A percentile compares a stretch with the other conserved stretches of the same genome.
phyloP scores from a whole-genome alignment of 2,329 filamentous ascomycete species.

The Ascosphaera aggregata region DNA sequence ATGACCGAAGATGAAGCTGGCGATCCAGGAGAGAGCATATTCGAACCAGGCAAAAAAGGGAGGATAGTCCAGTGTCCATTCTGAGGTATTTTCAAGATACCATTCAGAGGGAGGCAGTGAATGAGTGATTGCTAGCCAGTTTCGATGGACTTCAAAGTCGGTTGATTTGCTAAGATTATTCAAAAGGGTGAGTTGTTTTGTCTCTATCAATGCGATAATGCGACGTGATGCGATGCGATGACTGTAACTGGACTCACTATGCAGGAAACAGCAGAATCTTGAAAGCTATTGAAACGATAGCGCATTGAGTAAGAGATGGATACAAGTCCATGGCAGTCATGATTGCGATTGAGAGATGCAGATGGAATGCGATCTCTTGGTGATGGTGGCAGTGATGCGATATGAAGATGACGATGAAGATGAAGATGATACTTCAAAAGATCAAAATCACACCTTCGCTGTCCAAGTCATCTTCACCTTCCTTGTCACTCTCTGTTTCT shows the following conservation, averaged over 20 bases:
- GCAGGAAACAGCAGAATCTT: slow-evolving; percentile 85
- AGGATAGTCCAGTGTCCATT: slow-evolving; percentile 99
- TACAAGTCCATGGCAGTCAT: slow-evolving; percentile 32
- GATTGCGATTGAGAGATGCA: not conserved
- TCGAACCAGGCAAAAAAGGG: slow-evolving; percentile 97
- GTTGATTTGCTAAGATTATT: slow-evolving; percentile 59
- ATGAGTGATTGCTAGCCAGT: slow-evolving; percentile 93
- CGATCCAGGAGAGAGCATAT: slow-evolving; percentile 68
- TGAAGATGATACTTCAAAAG: no score
- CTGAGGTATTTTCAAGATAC: slow-evolving; percentile 94
- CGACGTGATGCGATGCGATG: no score
- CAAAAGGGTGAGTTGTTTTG: slow-evolving; percentile 3
- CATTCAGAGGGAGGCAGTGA: slow-evolving; percentile 69
- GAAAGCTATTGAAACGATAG: slow-evolving; percentile 62
- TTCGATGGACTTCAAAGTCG: slow-evolving; percentile 95
- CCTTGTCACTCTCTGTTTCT: no score
- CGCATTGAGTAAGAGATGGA: slow-evolving; percentile 74
- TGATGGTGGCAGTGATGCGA: not conserved
- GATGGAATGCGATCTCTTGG: not conserved
- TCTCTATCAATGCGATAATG: no score
- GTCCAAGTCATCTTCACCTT: no score
- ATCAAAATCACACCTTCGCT: no score
- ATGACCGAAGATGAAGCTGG: slow-evolving; percentile 30
- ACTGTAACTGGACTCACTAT: slow-evolving; percentile 41
- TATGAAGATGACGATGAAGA: no score